These are phyloP conservation scores for Naematelia encephala DNA, from an alignment of 768 basidiomycete genomes.

Conservation along the genomic window DNA sequence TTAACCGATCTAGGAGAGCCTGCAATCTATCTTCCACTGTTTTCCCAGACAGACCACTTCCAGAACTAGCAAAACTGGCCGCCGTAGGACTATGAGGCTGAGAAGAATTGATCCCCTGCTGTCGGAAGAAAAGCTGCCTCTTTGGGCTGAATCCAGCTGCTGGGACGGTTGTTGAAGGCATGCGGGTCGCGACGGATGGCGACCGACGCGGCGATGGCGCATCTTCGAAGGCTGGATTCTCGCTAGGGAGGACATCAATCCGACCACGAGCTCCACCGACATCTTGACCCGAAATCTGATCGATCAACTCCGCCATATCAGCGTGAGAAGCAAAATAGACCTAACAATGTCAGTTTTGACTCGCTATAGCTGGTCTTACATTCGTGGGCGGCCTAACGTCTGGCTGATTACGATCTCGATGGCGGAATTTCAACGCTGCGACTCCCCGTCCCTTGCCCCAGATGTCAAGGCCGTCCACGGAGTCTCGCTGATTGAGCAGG, in stretches of 20 bases:
- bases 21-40: conserved; percentile 41
- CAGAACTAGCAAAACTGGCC: conserved; percentile 32
- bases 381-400: conserved; percentile 32
- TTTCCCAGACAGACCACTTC: conserved; percentile 7
- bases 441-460: background rate
- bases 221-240: conserved; percentile 21
- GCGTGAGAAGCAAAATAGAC: conserved; percentile 35
- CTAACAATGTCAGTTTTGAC: conserved; percentile 19
- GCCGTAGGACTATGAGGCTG: conserved; percentile 25
- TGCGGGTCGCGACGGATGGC: conserved; percentile 9
- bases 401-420: conserved; percentile 23
- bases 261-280: conserved; percentile 29
- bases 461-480: background rate
- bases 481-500: background rate
- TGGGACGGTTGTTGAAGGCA: conserved; percentile 12
- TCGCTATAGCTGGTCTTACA: conserved; percentile 20
- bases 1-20: conserved; percentile 38
- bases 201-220: conserved; percentile 25
- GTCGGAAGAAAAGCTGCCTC: conserved; percentile 22
- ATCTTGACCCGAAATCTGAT: conserved; percentile 31
- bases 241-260: conserved; percentile 26
- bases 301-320: conserved; percentile 45
- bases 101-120: conserved; percentile 1
- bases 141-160: conserved; percentile 22
- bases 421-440: conserved; percentile 30